A percentile compares a stretch with the other conserved stretches of the same genome.
Evolutionary conservation across 2,329 filamentous ascomycete species (phyloP).

Genomic region (Neophaeococcomyces mojaviensis): DNA sequence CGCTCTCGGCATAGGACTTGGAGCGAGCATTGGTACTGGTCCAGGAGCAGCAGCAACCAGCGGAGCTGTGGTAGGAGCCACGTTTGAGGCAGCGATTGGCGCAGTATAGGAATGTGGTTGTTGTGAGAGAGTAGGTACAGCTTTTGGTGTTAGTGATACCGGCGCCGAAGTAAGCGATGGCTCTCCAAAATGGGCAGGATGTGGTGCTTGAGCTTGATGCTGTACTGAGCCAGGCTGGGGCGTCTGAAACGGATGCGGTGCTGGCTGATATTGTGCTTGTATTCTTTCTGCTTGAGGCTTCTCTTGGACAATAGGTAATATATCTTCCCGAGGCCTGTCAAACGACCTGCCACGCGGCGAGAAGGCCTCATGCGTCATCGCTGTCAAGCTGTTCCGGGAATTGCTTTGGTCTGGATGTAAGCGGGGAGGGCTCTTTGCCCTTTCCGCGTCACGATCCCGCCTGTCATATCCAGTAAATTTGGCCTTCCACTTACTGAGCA

Average conservation of each 20-base stretch:
- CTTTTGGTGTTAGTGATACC: too few relatives aligned
- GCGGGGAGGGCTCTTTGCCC: constrained; percentile 44
- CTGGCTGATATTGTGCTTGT: not conserved
- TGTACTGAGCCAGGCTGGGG: not conserved
- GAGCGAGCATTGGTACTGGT: not conserved
- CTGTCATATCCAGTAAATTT: constrained; percentile 53
- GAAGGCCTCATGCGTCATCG: constrained; percentile 25
- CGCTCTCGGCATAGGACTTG: not conserved
- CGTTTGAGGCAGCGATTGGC: not conserved
- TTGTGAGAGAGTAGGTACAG: not conserved
- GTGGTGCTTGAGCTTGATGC: not conserved
- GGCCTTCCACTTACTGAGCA: constrained; percentile 58
- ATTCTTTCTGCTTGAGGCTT: not conserved
- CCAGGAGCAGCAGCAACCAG: constrained; percentile 2
- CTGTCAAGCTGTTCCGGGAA: constrained; percentile 31
- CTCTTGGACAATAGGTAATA: constrained; percentile 8
- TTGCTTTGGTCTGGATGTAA: constrained; percentile 29
- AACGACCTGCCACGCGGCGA: constrained; percentile 19
- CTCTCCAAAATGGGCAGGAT: too few relatives aligned
- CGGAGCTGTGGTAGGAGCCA: not conserved
- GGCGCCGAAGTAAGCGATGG: not conserved
- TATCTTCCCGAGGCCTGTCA: constrained; percentile 16
- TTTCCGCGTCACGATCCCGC: constrained; percentile 46
- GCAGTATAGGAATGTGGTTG: not conserved
- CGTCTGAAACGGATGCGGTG: not conserved